These are phyloP conservation scores for Mycena alexandri DNA, from an alignment of 768 basidiomycete genomes.

Conservation along the genomic window DNA sequence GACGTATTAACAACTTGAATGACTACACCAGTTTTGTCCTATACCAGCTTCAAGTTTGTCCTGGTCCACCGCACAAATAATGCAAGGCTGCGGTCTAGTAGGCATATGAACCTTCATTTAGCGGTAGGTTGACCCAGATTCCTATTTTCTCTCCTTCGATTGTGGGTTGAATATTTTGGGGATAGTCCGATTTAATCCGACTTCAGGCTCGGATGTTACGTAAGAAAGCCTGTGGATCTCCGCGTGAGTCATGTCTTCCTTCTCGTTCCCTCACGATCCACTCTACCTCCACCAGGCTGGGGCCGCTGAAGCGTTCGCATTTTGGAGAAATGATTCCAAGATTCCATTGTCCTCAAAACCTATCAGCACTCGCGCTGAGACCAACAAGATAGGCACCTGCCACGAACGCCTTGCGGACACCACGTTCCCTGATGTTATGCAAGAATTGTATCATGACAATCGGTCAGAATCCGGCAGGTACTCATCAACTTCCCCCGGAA, in stretches of 20 bases:
- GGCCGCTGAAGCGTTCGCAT: not conserved
- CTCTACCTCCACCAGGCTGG: not conserved
- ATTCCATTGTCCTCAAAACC: conserved; percentile 5
- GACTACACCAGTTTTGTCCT: no score
- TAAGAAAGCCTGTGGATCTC: conserved; percentile 17
- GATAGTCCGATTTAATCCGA: no score
- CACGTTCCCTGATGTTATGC: conserved; percentile 37
- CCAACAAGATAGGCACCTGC: conserved; percentile 31
- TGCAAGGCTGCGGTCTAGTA: not conserved
- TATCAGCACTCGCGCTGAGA: conserved; percentile 2
- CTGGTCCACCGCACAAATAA: not conserved
- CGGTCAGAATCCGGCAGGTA: conserved; percentile 22
- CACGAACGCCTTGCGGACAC: conserved; percentile 32
- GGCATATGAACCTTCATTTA: conserved; percentile 2
- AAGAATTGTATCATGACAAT: conserved; percentile 24
- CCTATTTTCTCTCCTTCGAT: conserved; percentile 1
- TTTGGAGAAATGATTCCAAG: not conserved
- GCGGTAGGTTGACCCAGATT: not conserved
- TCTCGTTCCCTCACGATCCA: conserved; percentile 1
- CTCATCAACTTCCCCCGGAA: conserved; percentile 33
- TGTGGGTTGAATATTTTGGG: not conserved
- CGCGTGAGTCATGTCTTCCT: conserved; percentile 14
- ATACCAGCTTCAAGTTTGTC: not conserved
- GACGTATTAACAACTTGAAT: conserved; percentile 10
- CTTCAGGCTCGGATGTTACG: not conserved